Evolutionary conservation across 352 stramenopile genomes (phyloP), one percentile per base, ranked within the genome.

Genomic region (Globisporangium nodosum): DNA sequence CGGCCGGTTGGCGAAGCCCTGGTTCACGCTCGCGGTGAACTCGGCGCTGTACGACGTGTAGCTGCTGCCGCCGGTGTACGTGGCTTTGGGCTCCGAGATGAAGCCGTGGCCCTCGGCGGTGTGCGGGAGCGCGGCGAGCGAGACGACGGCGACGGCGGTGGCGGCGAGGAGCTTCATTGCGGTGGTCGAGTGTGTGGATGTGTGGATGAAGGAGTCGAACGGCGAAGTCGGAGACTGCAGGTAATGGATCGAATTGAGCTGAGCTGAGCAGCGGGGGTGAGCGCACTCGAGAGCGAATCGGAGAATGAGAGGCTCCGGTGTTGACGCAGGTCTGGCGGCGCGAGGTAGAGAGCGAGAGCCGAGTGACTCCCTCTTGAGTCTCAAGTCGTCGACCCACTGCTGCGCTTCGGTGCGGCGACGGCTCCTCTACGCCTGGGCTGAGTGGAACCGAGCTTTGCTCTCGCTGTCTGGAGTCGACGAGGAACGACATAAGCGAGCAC

Each of bases 121-220:
- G 3, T 49, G 2, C 39, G 52, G 27, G 27, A 6, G 15, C 31
- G 15, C 39, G 11, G 46, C 18, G 43, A 60, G 45, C 4, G 45
- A 16, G 37, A 61, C 24, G 9, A 20, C 46, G 18, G 33, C 16
- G 37, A 49, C 12, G 5, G 13, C 39, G 39, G 39, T 12, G 39
- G 39, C 39, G 18, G 39, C 18, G 39, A 52, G 18, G 31, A 63
- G 5, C 57, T 57, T 63, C 57, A 63, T 63, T 18, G n/a, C 18
- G 18, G 33, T 1, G 8, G 39, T 7, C 13, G 39, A 43, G 39
- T 4, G 8, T 12, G 3, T 31, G 11, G n/a, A 11, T 31, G 51
- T 30, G 3, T 12, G 24, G 5, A 30, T n/a, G n/a, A n/a, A n/a
- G n/a, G n/a, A n/a, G n/a, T n/a, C n/a, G n/a, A n/a, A n/a, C n/a